Base-by-base conservation (phyloP, 257 asterid genomes). In the Ocimum tenuiflorum region DNA sequence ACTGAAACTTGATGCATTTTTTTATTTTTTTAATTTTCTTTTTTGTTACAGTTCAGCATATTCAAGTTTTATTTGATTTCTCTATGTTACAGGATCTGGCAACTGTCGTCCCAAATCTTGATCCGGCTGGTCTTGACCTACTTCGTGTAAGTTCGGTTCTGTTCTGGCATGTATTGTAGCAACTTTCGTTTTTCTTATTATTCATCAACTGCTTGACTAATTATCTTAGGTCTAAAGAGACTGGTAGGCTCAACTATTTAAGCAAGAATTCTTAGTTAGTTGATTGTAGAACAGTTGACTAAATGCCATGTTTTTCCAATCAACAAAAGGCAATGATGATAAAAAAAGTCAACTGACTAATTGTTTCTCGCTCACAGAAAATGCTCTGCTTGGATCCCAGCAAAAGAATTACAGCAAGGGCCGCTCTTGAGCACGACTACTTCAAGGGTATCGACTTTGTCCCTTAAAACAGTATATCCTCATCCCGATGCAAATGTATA, bases 371-470 rank as follows among this genome's bases (percentile, higher is more conserved):
- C 43, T 42, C 71, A 13, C 77, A 82, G 87, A 82, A 82, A 82
- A 77, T 91, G 96, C 91, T 91, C 38, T 50, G 77, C 79, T 61
- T 91, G 80, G 98, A 91, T 80, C 98, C 98, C 65, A 85, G 91
- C 88, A 85, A 82, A 81, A 82, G 98, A 80, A 80, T 89, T 70
- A 86, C 96, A 0, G 98, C 98, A 29, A 82, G 95, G 74, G 82
- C 53, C 67, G 98, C 96, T 59, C 96, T 91, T 20, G 92, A 88
- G 82, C 98, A 91, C 24, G 94, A 82, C 69, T 91, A 91, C 79
- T 91, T 91, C 71, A 91, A 83, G 86, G 96, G 86, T 75, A 85
- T 86, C 18, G 88, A 80, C 45, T 72, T 65, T 60, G 88, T 91
- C 49, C 94, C 95, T 19, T 88, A 73, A 80, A 65, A 35, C 5